phyloP scores from a whole-genome alignment of 2,329 filamentous ascomycete genomes.

The Magnaporthiopsis incrustans region DNA sequence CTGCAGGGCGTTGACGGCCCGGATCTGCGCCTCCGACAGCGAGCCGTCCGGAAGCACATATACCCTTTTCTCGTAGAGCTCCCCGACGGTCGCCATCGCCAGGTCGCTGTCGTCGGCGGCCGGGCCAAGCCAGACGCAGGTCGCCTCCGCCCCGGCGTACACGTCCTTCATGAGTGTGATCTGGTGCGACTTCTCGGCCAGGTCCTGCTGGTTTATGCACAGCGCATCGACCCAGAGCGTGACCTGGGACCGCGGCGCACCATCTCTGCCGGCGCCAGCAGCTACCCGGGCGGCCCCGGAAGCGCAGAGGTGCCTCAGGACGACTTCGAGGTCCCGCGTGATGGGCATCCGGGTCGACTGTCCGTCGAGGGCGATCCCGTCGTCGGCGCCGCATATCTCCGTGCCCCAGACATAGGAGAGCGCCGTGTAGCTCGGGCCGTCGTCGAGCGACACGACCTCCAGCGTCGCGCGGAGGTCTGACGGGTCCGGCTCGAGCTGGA shows the following conservation, averaged over 20 bases:
- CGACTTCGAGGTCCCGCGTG: not conserved
- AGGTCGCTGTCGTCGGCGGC: not conserved
- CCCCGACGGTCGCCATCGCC: not conserved
- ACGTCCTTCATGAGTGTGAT: not conserved
- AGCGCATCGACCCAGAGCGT: not conserved
- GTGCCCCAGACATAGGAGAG: constrained; percentile 4
- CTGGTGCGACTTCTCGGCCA: not conserved
- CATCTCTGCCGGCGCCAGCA: no score
- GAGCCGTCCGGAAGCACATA: not conserved
- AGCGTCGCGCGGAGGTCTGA: not conserved
- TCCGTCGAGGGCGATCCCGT: not conserved
- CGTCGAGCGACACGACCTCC: not conserved
- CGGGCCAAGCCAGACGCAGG: constrained; percentile 4
- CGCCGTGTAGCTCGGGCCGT: not conserved
- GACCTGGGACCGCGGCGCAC: no score
- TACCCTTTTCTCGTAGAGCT: not conserved
- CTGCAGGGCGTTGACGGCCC: no score
- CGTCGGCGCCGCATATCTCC: not conserved
- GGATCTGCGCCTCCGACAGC: no score
- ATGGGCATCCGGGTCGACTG: not conserved
- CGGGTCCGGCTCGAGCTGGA: not conserved
- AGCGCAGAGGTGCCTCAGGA: not conserved
- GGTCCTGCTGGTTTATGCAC: constrained; percentile 5
- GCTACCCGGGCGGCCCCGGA: not conserved
- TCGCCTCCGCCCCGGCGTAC: not conserved